Conservation (phyloP, 805 yeast genomes). For the Kodamaea nitidulidarum region DNA sequence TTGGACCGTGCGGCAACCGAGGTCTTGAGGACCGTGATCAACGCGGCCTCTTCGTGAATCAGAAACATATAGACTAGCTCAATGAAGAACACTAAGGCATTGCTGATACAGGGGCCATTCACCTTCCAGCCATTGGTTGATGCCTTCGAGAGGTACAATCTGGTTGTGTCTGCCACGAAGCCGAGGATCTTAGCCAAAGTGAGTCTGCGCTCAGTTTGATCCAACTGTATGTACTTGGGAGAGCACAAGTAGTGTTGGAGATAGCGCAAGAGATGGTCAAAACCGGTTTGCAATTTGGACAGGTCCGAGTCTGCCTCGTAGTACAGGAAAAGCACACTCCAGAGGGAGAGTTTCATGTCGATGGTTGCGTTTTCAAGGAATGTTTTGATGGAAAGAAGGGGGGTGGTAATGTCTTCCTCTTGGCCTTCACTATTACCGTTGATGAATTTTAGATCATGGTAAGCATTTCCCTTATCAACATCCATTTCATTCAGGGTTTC, state of each 20-base stretch:
- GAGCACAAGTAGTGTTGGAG: slow-evolving; percentile 35
- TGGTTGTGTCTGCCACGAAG: slow-evolving; percentile 50
- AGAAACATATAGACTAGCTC: slow-evolving; percentile 47
- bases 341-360: slow-evolving; percentile 63
- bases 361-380: slow-evolving; percentile 64
- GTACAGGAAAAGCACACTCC: slow-evolving; percentile 66
- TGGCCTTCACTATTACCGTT: too few relatives aligned
- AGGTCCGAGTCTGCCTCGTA: slow-evolving; percentile 33
- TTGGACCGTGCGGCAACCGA: slow-evolving; percentile 43
- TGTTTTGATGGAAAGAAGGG: slow-evolving; percentile 44
- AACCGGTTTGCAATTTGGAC: slow-evolving; percentile 43
- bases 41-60: slow-evolving; percentile 50
- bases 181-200: slow-evolving; percentile 49
- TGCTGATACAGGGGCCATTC: slow-evolving; percentile 1
- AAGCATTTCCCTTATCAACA: too few relatives aligned
- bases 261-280: slow-evolving; percentile 47
- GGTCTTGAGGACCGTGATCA: slow-evolving; percentile 29
- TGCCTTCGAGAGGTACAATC: slow-evolving; percentile 28
- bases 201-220: slow-evolving; percentile 32
- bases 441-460: too few relatives aligned
- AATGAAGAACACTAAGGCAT: slow-evolving; percentile 25
- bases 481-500: too few relatives aligned
- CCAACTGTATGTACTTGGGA: slow-evolving; percentile 14
- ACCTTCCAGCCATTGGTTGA: slow-evolving; percentile 33
- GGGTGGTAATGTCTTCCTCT: too few relatives aligned